Percentiles rank a stretch among this genome's conserved stretches.
Evolutionary conservation across 2,329 filamentous ascomycete genomes (phyloP).

Genomic region (Periconia digitata): DNA sequence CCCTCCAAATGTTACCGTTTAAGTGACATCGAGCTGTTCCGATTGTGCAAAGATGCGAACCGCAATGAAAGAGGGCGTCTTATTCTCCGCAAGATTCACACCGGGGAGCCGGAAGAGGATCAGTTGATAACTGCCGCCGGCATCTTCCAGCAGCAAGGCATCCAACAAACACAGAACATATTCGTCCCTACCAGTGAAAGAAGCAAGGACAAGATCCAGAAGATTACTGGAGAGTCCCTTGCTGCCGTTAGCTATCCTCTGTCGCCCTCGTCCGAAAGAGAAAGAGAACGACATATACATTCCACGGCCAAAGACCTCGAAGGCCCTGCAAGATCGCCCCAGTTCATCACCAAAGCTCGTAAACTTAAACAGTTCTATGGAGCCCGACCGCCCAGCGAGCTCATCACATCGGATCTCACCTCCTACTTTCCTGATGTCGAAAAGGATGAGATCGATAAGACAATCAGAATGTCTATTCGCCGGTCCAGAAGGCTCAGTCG

Average conservation of each 20-base stretch:
- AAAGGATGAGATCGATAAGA: slow-evolving; percentile 92
- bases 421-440: slow-evolving; percentile 97
- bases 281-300: slow-evolving; percentile 68
- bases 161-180: slow-evolving; percentile 66
- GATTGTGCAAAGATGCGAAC: slow-evolving; percentile 83
- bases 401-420: slow-evolving; percentile 93
- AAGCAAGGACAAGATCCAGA: slow-evolving; percentile 84
- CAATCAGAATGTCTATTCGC: slow-evolving; percentile 87
- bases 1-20: slow-evolving; percentile 79
- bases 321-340: slow-evolving; percentile 40
- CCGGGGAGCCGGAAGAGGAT: slow-evolving; percentile 82
- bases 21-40: slow-evolving; percentile 83
- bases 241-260: slow-evolving; percentile 83
- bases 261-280: slow-evolving; percentile 70
- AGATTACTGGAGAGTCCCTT: slow-evolving; percentile 85
- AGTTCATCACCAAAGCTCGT: slow-evolving; percentile 47
- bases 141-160: slow-evolving; percentile 82
- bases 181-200: slow-evolving; percentile 67
- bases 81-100: slow-evolving; percentile 89
- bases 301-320: slow-evolving; percentile 53
- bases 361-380: slow-evolving; percentile 83
- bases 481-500: slow-evolving; percentile 88
- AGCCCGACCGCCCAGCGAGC: slow-evolving; percentile 88
- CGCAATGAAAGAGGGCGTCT: slow-evolving; percentile 86
- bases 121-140: slow-evolving; percentile 85